Base-by-base conservation (phyloP, 768 basidiomycete genomes). In the Pleurotus pulmonarius region DNA sequence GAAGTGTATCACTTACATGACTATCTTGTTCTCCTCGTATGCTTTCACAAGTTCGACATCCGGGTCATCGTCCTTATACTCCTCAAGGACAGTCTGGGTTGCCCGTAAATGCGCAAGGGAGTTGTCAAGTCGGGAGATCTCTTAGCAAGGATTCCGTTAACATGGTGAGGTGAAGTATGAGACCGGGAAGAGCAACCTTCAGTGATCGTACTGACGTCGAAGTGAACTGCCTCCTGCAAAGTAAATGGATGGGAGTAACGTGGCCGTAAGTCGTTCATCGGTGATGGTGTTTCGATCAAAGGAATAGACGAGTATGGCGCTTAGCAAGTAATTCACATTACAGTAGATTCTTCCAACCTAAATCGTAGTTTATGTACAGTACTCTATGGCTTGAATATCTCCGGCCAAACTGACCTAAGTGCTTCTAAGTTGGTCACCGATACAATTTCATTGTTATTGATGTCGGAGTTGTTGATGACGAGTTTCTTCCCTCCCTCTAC, bases 201-300 rank as follows among this genome's bases (percentile, higher is more conserved):
- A 47, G 80, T 81, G 55, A 91, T 87, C 8, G 84, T 77, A 13
- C 79, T 67, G 5, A 87, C 80, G 61, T 90, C 88, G 53, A 93
- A 74, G 15, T 70, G 72, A 26, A 81, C 70, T 0, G 88, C 90
- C 61, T 92, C 81, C 34, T 70, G 64, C 34, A 90, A 66, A 5
- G 88, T 83, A 69, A 92, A 94, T 1, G 91, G 92, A 61, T 94
- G 91, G 8, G 75, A 60, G 69, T 87, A 83, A 41, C 80, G 83
- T 37, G 88, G 86, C 15, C 20, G 24, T 46, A 61, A 73, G 69
- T 83, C 90, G 44, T 88, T 85, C 87, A 89, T 87, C 58, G 49
- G 43, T 44, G 20, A 44, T n/a, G 15, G 16, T 44, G n/a, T 44
- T 44, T n/a, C n/a, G 43, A 44, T 58, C 24, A 51, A 34, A 20